Base-by-base conservation (phyloP, 2,329 filamentous ascomycete genomes). In the Ciborinia camelliae region DNA sequence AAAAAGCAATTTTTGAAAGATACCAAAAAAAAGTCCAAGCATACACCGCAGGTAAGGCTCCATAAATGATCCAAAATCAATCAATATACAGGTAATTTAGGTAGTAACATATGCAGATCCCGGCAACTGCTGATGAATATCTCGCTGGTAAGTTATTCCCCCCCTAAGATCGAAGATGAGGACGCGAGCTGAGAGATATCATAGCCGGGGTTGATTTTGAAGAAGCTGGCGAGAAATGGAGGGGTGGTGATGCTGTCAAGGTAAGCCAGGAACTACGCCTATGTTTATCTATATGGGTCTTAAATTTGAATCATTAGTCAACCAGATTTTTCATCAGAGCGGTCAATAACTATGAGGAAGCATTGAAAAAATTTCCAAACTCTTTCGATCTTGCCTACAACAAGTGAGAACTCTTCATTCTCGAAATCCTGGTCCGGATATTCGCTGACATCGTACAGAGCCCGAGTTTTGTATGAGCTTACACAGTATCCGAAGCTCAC, bases 351-450 rank as follows among this genome's bases (percentile, higher is more conserved):
- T 92, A 91, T 72, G 82, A 86, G 67, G 81, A 84, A 62, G 89
- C 86, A 15, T 73, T 91, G 39, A 77, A 78, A 57, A 84, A 80
- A 66, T 86, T 85, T 72, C 86, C 88, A 2, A 72, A 74, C 12
- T 86, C 82, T 26, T 88, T 91, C 75, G 89, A 91, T 76, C 79
- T 91, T 43, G 88, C 88, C 14, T 91, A 91, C 75, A 91, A 91
- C 75, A 90, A 90, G 84, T 88, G 75, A 70, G 82, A 23, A 23
- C 41, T 20, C 23, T 26, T 77, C 15, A 48, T 41, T 14, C 48
- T 23, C 23, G 6, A 23, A 50, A 26, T 30, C 12, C 12, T n/a
- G 41, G 54, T n/a, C 63, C 62, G 50, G 60, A 54, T 41, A 20
- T 45, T 23, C 50, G 61, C 66, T 72, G 28, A 70, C 45, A 35